These are phyloP conservation scores for Ormosia semicastrata DNA, from an alignment of 306 rosid genomes.

Conservation along the genomic window DNA sequence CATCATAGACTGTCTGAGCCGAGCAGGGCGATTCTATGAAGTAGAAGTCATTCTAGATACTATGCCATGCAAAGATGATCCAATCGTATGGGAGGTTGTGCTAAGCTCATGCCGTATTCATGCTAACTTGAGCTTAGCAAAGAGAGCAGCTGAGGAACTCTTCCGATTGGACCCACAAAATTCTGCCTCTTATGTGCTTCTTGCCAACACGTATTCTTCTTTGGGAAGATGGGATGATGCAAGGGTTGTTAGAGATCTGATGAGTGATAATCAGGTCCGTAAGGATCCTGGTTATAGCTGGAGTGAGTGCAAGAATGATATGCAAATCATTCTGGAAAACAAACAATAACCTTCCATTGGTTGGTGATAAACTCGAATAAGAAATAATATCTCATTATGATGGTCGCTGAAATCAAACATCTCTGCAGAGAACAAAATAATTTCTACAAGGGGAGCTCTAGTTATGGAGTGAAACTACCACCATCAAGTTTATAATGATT, in stretches of 20 bases:
- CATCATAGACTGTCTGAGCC: conserved; percentile 66
- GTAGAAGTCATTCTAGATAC: conserved; percentile 59
- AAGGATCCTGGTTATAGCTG: conserved; percentile 80
- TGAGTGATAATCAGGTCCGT: conserved; percentile 53
- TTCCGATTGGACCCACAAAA: conserved; percentile 55
- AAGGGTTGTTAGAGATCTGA: conserved; percentile 57
- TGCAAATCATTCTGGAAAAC: conserved; percentile 14
- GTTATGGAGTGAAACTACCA: background rate
- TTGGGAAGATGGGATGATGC: conserved; percentile 89
- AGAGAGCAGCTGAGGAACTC: conserved; percentile 72
- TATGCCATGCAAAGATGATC: conserved; percentile 69
- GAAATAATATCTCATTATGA: background rate
- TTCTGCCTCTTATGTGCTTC: conserved; percentile 69
- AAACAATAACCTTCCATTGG: conserved; percentile 9
- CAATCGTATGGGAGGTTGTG: conserved; percentile 84
- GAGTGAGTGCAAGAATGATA: conserved; percentile 46
- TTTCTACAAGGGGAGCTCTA: background rate
- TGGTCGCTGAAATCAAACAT: background rate
- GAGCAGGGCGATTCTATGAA: conserved; percentile 71
- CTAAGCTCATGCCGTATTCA: conserved; percentile 76
- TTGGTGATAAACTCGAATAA: background rate
- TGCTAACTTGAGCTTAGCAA: conserved; percentile 57
- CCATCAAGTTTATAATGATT: background rate
- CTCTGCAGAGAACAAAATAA: background rate
- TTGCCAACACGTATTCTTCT: conserved; percentile 74